These are phyloP conservation scores for Ulota crispa DNA, from an alignment of 225 moss, liverwort and hornwort genomes.

Conservation along the genomic window DNA sequence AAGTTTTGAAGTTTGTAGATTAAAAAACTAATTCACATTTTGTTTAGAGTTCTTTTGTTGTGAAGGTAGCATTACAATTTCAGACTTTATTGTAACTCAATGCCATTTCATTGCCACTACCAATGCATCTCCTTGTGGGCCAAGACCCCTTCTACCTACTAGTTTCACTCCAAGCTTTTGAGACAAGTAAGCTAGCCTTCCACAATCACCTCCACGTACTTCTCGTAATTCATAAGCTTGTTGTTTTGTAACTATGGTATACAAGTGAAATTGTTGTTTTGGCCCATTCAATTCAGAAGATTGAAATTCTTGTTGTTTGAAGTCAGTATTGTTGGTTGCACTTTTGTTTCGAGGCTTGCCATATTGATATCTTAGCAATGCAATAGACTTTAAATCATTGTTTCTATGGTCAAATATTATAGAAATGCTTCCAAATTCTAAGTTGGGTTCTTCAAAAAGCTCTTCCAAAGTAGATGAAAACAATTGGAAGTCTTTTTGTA, in stretches of 20 bases:
- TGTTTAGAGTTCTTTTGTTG: not conserved
- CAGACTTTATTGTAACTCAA: not conserved
- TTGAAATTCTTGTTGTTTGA: not conserved
- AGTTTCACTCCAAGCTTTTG: constrained; percentile 44
- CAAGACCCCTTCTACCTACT: constrained; percentile 45
- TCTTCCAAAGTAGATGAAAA: constrained; percentile 34
- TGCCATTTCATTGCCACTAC: constrained; percentile 42
- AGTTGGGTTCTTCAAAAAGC: constrained; percentile 38
- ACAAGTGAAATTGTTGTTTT: constrained; percentile 32
- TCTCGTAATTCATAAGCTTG: constrained; percentile 47
- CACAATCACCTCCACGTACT: constrained; percentile 29
- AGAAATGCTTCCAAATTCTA: constrained; percentile 53
- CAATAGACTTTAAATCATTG: constrained; percentile 32
- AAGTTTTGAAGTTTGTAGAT: not conserved
- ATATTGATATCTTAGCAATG: constrained; percentile 30
- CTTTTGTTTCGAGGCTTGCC: not conserved
- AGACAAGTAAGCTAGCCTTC: constrained; percentile 29
- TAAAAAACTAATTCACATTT: not conserved
- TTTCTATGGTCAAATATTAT: constrained; percentile 43
- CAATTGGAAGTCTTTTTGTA: constrained; percentile 32
- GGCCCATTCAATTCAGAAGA: not conserved
- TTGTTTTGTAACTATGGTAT: constrained; percentile 41
- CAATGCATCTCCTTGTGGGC: constrained; percentile 38
- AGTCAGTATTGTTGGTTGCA: not conserved
- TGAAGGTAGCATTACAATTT: not conserved